Evolutionary conservation across 768 basidiomycete species (phyloP), one percentile per base, ranked within the genome.

Genomic region (Pulveroboletus ravenelii): DNA sequence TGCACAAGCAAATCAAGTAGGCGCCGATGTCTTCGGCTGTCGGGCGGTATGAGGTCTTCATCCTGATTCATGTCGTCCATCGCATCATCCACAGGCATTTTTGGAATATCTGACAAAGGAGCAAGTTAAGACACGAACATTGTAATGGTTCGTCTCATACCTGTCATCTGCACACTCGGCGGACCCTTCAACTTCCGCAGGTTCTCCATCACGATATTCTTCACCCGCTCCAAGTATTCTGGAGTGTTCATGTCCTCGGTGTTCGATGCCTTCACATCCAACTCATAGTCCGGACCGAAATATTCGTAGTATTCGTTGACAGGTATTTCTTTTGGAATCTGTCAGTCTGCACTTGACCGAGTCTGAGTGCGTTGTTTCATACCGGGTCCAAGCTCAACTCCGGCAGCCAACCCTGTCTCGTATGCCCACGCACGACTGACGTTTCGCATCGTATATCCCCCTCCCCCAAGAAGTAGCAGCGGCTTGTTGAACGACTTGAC

Each of bases 271-370:
- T 87, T 90, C 27, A 99, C 96, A 64, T 99, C 92, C 30, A 99
- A 79, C 65, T 93, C 83, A 62, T 98, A 97, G 62, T 95, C 92
- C 3, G 96, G 96, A 1, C 96, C 96, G 67, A 97, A 98, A 69
- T 98, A 98, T 64, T 98, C 95, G 63, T 94, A 98, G 71, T 98
- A 99, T 71, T 99, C 96, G 62, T 98, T 99, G 56, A 94, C 87
- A 3, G 96, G 96, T 47, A 99, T 95, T 64, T 91, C 95, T 94
- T 61, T n/a, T 30, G 5, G 46, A 9, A n/a, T 18, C 7, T 25
- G 51, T 58, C 39, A 56, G 56, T 45, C 45, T 31, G 5, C 34
- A 10, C n/a, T 47, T 14, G 7, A 10, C 18, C 0, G 27, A 45
- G n/a, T 43, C 45, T 8, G 30, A n/a, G 30, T 9, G 10, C 1